Evolutionary conservation across 345 rosid species (phyloP), one percentile per base, ranked within the genome.

Genomic region (Syzygium oleosum): DNA sequence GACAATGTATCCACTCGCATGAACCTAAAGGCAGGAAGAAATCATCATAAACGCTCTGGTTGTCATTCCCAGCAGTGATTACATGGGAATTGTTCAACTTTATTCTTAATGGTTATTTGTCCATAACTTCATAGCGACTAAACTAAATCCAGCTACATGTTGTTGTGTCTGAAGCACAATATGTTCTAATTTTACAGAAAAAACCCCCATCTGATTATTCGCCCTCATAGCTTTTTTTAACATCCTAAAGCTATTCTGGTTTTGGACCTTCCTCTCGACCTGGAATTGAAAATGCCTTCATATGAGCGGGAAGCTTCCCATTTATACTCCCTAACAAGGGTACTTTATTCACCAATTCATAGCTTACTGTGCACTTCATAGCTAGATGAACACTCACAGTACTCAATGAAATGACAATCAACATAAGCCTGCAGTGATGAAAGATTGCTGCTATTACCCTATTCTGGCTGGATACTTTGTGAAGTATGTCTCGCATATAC

Each of bases 401-500:
- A 73, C 49, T 10, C 49, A 34, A 73, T 73, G 25, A 73, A 51
- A 52, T 29, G 46, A 41, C 56, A 84, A 63, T 65, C 22, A 23
- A 34, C n/a, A 63, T 9, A 63, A 68, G 84, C 43, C 38, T 34
- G 34, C 51, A 49, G 78, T 52, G 38, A 59, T 59, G 38, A 34
- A 59, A 87, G 73, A 43, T 41, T 46, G 16, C 41, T 14, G 56
- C 86, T 79, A 90, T 90, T 94, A 96, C 98, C 99, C 96, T 25
- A 94, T 96, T 92, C 94, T 94, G 85, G 91, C 85, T 58, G 99
- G 96, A 86, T 96, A 90, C 80, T 98, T 96, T 94, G 94, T 93
- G 95, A 95, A 95, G 91, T 98, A 98, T 25, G 99, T 95, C 91
- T 98, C 99, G 55, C 98, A 98, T 85, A 98, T 96, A 90, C 99